Percentiles rank a stretch among this genome's conserved stretches.
Evolutionary conservation across 129 eudicot genomes (phyloP).

Genomic region (Chrysanthemum lavandulifolium): DNA sequence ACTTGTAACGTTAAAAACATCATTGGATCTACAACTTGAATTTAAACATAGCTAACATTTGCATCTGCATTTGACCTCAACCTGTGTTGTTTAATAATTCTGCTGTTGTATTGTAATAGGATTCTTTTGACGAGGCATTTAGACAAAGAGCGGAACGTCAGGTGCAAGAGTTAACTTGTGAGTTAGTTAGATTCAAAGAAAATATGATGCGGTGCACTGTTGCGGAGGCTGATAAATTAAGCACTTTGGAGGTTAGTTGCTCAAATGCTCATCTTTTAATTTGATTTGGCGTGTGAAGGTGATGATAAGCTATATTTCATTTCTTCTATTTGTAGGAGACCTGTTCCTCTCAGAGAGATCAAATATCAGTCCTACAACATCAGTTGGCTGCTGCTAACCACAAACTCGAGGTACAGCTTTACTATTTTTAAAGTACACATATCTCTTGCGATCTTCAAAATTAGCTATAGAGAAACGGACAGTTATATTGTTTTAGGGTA

Average conservation of each 20-base stretch:
- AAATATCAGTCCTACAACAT: conserved; percentile 4
- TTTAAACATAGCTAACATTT: too few relatives aligned
- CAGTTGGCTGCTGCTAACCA: conserved; percentile 42
- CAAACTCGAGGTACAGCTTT: conserved; percentile 39
- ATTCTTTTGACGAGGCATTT: too few relatives aligned
- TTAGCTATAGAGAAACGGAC: too few relatives aligned
- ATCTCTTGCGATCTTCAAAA: background rate
- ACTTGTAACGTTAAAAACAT: too few relatives aligned
- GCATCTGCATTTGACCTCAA: too few relatives aligned
- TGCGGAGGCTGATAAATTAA: conserved; percentile 28
- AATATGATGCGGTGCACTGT: conserved; percentile 38
- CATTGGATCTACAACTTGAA: background rate
- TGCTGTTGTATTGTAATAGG: too few relatives aligned
- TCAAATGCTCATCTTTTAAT: background rate
- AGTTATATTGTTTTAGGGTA: too few relatives aligned
- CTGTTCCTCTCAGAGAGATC: conserved; percentile 41
- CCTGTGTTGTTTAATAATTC: too few relatives aligned
- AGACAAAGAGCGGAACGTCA: background rate
- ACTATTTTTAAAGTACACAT: background rate
- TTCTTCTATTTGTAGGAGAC: conserved; percentile 30
- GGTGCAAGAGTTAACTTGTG: conserved; percentile 42
- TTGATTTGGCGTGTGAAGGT: background rate
- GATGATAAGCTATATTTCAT: background rate
- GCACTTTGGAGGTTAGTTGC: conserved; percentile 47
- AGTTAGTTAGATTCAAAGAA: conserved; percentile 36